Evolutionary conservation across 768 basidiomycete genomes (phyloP), one percentile per base, ranked within the genome.

Genomic region (Boletus reticulatus): DNA sequence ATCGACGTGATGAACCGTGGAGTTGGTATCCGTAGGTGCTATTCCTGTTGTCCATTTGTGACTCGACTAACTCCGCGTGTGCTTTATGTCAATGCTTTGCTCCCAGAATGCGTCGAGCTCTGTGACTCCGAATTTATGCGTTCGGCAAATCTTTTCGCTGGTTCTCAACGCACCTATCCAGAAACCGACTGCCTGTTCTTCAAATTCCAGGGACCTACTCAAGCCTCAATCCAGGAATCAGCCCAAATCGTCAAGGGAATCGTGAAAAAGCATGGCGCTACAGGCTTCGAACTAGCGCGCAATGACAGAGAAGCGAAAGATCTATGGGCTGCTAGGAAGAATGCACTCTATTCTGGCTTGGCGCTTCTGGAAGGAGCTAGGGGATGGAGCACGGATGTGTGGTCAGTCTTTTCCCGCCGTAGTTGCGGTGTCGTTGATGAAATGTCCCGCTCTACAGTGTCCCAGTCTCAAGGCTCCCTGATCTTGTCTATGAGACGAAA

Each of bases 41-140:
- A 44, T 31, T 39, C 27, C 47, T 57, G 13, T 44, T 42, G 6
- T 5, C 37, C 8, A n/a, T 20, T 12, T 19, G 29, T 17, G n/a
- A 47, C 38, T 16, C 14, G 24, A 19, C 47, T 52, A 22, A 47
- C 6, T 56, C 11, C 19, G 6, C 22, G 14, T 27, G 12, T 32
- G 4, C 41, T 36, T 38, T 8, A n/a, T 41, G 47, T 9, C 43
- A 52, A 37, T 45, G 14, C 9, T 6, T 34, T 12, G 22, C 22
- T 49, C 41, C 32, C 32, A 87, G 91, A 94, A 76, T 94, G 92
- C 55, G 83, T 93, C 37, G 93, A 95, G 62, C 81, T 94, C 8
- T 77, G 90, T 27, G 93, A 96, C 67, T 80, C 83, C 45, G 71
- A 77, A 43, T 84, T 85, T 69, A 87, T 92, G 81, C 70, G 75